Percentiles rank a stretch among this genome's conserved stretches.
Conservation (phyloP, 78 protist genomes). For the Dictyostelium discoideum region DNA sequence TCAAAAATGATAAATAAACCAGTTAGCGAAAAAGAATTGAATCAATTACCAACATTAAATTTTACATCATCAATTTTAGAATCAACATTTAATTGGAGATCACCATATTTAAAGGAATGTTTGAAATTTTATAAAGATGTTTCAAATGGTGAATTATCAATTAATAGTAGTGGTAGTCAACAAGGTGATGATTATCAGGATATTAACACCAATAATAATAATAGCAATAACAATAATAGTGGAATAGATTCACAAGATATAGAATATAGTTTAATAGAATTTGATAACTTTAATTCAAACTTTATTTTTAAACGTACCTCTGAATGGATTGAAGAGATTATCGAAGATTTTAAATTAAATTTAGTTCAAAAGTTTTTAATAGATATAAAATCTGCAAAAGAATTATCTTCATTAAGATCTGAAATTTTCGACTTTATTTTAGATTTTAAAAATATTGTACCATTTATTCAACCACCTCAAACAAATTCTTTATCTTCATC, state of each 20-base stretch:
- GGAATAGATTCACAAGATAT: not conserved
- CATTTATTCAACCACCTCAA: not conserved
- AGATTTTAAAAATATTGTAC: not conserved
- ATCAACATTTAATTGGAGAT: slow-evolving; percentile 34
- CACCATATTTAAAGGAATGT: slow-evolving; percentile 44
- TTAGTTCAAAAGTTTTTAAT: not conserved
- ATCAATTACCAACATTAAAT: not conserved
- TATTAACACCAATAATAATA: not conserved
- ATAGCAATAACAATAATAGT: not conserved
- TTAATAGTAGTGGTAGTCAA: not conserved
- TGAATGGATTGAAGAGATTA: slow-evolving; percentile 45
- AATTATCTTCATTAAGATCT: not conserved
- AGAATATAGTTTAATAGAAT: slow-evolving; percentile 16
- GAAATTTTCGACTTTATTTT: slow-evolving; percentile 21
- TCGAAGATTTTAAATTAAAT: not conserved
- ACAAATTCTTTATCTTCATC: not conserved
- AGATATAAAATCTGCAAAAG: slow-evolving; percentile 19
- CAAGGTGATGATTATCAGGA: not conserved
- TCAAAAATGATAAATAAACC: not conserved
- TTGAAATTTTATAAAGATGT: slow-evolving; percentile 8
- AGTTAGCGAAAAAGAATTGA: not conserved
- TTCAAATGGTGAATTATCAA: not conserved
- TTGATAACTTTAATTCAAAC: slow-evolving; percentile 11
- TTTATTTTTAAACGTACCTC: slow-evolving; percentile 1
- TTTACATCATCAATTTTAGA: slow-evolving; percentile 69